Conservation (phyloP, 208 protist genomes). For the Herpetomonas tarakana region DNA sequence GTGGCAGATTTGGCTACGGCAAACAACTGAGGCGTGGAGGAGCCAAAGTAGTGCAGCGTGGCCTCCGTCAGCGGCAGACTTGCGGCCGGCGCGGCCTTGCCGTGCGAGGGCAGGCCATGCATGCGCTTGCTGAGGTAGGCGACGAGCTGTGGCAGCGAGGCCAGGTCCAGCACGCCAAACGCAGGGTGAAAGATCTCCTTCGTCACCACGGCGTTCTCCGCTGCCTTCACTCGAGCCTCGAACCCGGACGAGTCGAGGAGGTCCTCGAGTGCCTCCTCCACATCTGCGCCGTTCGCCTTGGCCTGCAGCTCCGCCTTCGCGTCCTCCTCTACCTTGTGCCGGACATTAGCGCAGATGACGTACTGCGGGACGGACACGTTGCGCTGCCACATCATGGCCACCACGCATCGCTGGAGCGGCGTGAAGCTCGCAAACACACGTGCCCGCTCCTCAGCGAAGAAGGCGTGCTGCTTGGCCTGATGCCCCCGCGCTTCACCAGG, state of each 20-base stretch:
- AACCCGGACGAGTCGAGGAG: constrained; percentile 35
- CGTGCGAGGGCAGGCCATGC: constrained; percentile 8
- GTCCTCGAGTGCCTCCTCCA: constrained; percentile 32
- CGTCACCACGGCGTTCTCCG: constrained; percentile 34
- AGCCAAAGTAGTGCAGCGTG: constrained; percentile 2
- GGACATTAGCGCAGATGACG: constrained; percentile 45
- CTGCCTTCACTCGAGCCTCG: constrained; percentile 26
- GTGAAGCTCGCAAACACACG: constrained; percentile 51
- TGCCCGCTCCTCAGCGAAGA: constrained; percentile 30
- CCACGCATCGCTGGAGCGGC: constrained; percentile 59
- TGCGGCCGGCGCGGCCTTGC: background rate
- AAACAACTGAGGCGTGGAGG: constrained; percentile 11
- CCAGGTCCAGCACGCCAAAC: constrained; percentile 65
- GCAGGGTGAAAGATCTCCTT: constrained; percentile 31
- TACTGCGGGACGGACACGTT: constrained; percentile 27
- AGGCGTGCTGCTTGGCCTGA: background rate
- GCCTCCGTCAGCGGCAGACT: constrained; percentile 4
- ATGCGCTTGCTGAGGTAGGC: constrained; percentile 32
- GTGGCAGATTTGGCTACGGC: background rate
- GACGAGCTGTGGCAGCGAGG: constrained; percentile 52
- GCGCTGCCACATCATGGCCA: constrained; percentile 72
- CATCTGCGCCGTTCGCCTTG: constrained; percentile 9
- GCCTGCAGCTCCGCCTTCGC: constrained; percentile 13
- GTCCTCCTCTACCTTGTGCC: constrained; percentile 20
- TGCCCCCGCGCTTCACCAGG: background rate